Base-by-base conservation (phyloP, 768 basidiomycete species). In the Rhizopogon vesiculosus region DNA sequence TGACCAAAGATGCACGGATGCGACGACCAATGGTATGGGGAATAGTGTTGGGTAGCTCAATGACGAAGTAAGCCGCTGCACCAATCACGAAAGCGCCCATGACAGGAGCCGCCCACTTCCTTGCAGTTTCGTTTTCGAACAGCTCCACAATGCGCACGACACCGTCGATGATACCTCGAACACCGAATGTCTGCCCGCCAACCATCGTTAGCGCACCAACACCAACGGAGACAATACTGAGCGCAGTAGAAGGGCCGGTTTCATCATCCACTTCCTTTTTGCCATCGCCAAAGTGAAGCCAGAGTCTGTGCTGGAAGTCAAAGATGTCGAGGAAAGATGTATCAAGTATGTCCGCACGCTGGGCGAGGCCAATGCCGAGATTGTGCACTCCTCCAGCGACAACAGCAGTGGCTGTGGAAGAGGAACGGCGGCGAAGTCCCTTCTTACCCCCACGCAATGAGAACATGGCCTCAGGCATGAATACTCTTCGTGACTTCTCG, bases 381-480 rank as follows among this genome's bases (percentile, higher is more conserved):
- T 92, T 91, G 62, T 85, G 78, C 5, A 83, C 65, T 53, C 89
- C 90, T 56, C 93, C 89, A 44, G 90, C 87, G 42, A 89, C 87
- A 55, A 92, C 76, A 12, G 80, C 76, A 4, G 82, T 79, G 29
- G 67, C 49, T 60, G 58, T 67, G 54, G 64, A n/a, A 60, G 64
- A 39, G 62, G 60, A 66, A 12, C 48, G 77, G 73, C 51, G 76
- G 70, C 53, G 74, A 64, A 42, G 68, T 55, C 72, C 65, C 61
- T 65, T 78, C 58, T 78, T 70, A 51, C 78, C 69, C 29, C 73
- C 68, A 22, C 76, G 77, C 42, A 79, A 71, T 53, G 82, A 83
- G 74, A 98, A 99, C 97, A 99, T 98, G 13, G 93, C 96, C 67
- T 96, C 89, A n/a, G 96, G 92, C 76, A 91, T 85, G 78, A 99